A percentile compares a stretch with the other conserved stretches of the same genome.
These are phyloP conservation scores for Cordyceps farinosa DNA, from an alignment of 2,329 filamentous ascomycete species.

Conservation along the genomic window DNA sequence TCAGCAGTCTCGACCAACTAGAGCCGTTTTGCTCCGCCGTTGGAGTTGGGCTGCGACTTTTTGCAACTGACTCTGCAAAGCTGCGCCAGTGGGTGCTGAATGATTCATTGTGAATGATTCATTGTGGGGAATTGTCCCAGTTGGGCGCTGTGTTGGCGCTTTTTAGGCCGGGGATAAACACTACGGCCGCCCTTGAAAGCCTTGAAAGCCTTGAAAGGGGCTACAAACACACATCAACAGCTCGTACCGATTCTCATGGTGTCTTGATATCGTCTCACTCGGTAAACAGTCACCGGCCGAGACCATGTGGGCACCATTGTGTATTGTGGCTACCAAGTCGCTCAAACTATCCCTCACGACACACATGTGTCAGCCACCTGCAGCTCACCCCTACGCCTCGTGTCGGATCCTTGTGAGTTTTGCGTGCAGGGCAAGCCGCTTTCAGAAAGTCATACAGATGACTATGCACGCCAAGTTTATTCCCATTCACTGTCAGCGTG, in stretches of 20 bases:
- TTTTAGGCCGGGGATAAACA: background rate
- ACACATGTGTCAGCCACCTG: background rate
- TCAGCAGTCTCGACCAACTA: background rate
- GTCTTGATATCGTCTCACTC: background rate
- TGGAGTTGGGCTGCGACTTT: background rate
- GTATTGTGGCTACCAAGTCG: background rate
- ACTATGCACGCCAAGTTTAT: background rate
- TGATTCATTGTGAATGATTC: conserved; percentile 19
- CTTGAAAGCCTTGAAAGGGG: background rate
- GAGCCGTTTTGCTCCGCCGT: background rate
- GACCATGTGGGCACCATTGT: background rate
- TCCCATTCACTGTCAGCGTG: background rate
- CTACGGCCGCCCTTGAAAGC: background rate
- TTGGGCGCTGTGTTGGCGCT: background rate
- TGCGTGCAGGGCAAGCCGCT: background rate
- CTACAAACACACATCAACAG: background rate
- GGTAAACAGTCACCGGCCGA: conserved; percentile 1
- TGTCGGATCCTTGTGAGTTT: background rate
- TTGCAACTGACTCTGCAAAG: background rate
- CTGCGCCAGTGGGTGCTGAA: conserved; percentile 2
- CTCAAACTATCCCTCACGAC: background rate
- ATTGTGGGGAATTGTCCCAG: conserved; percentile 8
- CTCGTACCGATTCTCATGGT: background rate
- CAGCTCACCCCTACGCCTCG: background rate
- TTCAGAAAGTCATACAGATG: background rate